Percentiles rank a stretch among this genome's conserved stretches.
Evolutionary conservation across 129 eudicot genomes (phyloP).

Genomic region (Solidago caesia): DNA sequence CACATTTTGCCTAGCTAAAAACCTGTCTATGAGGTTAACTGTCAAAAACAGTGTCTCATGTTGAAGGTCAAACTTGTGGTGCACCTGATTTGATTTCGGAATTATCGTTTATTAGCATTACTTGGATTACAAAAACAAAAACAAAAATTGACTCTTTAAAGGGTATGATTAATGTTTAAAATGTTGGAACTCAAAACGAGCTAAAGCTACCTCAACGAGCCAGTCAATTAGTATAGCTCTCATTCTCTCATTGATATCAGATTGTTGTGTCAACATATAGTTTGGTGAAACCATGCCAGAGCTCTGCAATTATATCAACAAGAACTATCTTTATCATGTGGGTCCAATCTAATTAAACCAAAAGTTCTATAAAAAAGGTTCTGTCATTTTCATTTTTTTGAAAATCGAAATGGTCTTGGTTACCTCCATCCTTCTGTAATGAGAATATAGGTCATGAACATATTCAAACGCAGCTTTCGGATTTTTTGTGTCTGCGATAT

Average conservation of each 20-base stretch:
- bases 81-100: slow-evolving; percentile 54
- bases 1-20: slow-evolving; percentile 57
- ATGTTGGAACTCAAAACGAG: background rate
- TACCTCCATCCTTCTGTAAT: slow-evolving; percentile 82
- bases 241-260: slow-evolving; percentile 82
- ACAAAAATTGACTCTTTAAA: background rate
- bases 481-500: slow-evolving; percentile 55
- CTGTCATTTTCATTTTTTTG: no score
- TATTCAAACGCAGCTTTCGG: slow-evolving; percentile 70
- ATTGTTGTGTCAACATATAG: slow-evolving; percentile 65
- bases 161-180: slow-evolving; percentile 9
- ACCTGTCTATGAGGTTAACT: slow-evolving; percentile 80
- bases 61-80: slow-evolving; percentile 80
- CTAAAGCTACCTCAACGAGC: slow-evolving; percentile 74
- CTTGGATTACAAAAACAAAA: background rate
- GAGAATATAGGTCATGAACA: slow-evolving; percentile 64
- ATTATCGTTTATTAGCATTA: slow-evolving; percentile 11
- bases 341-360: slow-evolving; percentile 12
- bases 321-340: slow-evolving; percentile 16
- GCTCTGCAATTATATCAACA: slow-evolving; percentile 38
- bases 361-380: no score
- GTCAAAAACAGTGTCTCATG: slow-evolving; percentile 87
- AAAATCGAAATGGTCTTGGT: background rate
- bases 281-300: slow-evolving; percentile 60
- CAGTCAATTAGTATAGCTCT: slow-evolving; percentile 88